Base-by-base conservation (phyloP, 495 filamentous ascomycete genomes). In the Daldinia bambusicola region DNA sequence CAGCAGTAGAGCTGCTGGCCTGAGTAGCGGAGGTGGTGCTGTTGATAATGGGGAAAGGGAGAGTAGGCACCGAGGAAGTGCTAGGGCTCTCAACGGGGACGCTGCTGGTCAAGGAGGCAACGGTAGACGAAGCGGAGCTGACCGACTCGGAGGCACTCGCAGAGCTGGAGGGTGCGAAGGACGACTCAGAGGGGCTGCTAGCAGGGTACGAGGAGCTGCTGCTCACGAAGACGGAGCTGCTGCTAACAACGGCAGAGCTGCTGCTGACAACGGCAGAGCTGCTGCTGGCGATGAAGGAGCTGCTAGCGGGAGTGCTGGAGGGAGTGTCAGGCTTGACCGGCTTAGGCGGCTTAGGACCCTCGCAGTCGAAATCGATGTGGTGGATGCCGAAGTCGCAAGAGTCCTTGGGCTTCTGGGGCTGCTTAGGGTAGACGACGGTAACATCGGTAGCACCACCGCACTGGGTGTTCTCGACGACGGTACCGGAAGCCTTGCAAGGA, bases 361-460 rank as follows among this genome's bases (percentile, higher is more conserved):
- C 84, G 85, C 94, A 97, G 82, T 94, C 87, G 76, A 96, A 98
- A 73, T 84, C 87, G 75, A 97, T 88, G 70, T 80, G 86, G 82
- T 92, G 90, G 71, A 97, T 88, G 67, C 88, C 88, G 74, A 97
- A 84, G 60, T 84, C 85, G 81, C 93, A 95, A 66, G 74, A 80
- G 41, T 77, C 72, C 80, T 85, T 87, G 5, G 78, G 77, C 74
- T 81, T 74, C 50, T 82, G 77, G 67, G 83, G 81, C 77, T 89
- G 80, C 7, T 81, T 74, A 14, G 91, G 91, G 74, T 93, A 88
- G 78, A 92, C 84, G 75, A 97, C 89, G 38, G 87, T 88, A 37
- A 97, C 92, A 22, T 85, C 86, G 75, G 84, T 91, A 63, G 94
- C 94, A 81, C 94, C 94, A 85, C 94, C 95, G 78, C 94, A 98